Base-by-base conservation (phyloP, 805 yeast genomes). In the Candida boidinii region DNA sequence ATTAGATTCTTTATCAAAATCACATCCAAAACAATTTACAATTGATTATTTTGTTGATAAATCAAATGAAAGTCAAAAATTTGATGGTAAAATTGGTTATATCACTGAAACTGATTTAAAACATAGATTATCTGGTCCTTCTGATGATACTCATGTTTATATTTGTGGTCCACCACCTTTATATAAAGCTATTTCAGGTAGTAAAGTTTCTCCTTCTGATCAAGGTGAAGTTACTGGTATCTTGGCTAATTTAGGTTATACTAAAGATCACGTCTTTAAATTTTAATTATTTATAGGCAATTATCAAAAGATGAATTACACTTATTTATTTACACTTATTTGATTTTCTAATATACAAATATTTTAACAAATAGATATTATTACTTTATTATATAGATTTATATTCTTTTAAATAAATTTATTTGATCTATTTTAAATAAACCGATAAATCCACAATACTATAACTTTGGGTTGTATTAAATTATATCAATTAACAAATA, bases 111-210 rank as follows among this genome's bases (percentile, higher is more conserved):
- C 83, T 7, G 77, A 68, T 60, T 65, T 90, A 55, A 53, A 65
- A 43, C 54, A 64, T 39, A 61, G 73, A 56, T 60, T 84, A 43
- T 77, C 90, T 37, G 66, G 70, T 43, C 79, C 96, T 23, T 51
- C 70, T 15, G 68, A 62, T 31, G 81, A 75, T 37, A 66, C 73
- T 49, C 81, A 79, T 53, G 72, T 88, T 37, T 90, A 83, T 48
- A 82, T 90, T 36, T 92, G 98, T 62, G 98, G 98, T 36, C 98
- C 98, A 39, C 94, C 95, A 51, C 82, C 83, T 26, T 70, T 92
- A 56, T 84, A 84, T 78, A 69, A 80, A 35, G 87, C 95, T 37
- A 52, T 87, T 45, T 84, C 95, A 18, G 98, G 98, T 53, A 58
- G 60, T 48, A 90, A 90, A 73, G 68, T 63, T 29, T 77, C 92